Base-by-base conservation (phyloP, 2,329 filamentous ascomycete genomes). In the Fusarium aywerte region DNA sequence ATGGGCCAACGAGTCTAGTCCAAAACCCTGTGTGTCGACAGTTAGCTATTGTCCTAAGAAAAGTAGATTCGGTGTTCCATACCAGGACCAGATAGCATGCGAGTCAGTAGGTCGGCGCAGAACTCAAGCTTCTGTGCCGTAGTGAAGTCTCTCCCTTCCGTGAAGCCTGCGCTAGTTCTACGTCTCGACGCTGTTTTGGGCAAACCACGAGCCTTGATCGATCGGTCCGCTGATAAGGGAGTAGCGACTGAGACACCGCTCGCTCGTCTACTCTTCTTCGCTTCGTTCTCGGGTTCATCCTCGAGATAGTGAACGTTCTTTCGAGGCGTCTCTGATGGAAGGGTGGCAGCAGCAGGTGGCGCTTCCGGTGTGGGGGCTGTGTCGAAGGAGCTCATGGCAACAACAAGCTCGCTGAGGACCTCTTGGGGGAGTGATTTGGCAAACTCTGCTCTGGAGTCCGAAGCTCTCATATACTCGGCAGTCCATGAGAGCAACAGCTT, bases 71-170 rank as follows among this genome's bases (percentile, higher is more conserved):
- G 25, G 9, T 36, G 20, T 32, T 21, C 61, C 76, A 67, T 79
- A 87, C 85, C 85, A 61, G 87, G 87, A 0, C 87, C 87, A 3
- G 84, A 87, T 0, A 89, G 78, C 87, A 90, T 90, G 29, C 87
- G 81, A 2, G 79, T 80, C 45, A 89, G 73, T 1, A 89, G 78
- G 63, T 89, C 85, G 4, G 82, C 77, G 67, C 87, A 89, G 71
- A 87, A 89, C 11, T 81, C 81, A 18, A 89, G 75, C 72, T 88
- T 88, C 67, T 79, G 78, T 5, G 74, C 61, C 9, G 77, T 78
- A 11, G 77, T 76, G 29, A 79, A 79, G 1, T 73, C 67, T 18
- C 75, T 72, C 18, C 70, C 67, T 15, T 79, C 78, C 10, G 76
- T 39, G 23, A 74, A 71, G 2, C 73, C 74, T 5, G 74, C 73